Base-by-base conservation (phyloP, 169 alveolate genomes). In the Plasmodium sp. region DNA sequence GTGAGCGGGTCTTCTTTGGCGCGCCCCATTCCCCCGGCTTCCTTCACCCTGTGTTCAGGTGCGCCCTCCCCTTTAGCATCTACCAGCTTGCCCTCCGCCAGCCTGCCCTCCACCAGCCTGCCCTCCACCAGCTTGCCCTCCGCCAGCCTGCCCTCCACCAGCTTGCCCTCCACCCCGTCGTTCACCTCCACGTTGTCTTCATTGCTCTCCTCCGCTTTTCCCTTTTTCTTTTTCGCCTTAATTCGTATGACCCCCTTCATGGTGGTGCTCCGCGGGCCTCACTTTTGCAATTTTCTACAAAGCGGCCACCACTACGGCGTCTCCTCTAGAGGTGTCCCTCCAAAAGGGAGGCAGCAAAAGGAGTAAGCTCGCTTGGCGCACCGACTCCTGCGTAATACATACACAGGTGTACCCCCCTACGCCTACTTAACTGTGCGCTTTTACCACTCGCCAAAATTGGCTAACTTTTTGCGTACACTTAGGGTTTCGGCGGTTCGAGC, bases 231-330 rank as follows among this genome's bases (percentile, higher is more conserved):
- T 71, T 71, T 41, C 43, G 56, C 74, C 45, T 84, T 84, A 36
- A 84, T 72, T 43, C 79, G 75, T 71, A 84, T 72, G 34, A 84
- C 83, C 31, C 73, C 74, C 75, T 84, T 84, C 93, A 84, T 84
- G 79, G 41, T 33, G 45, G 27, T 36, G 43, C 31, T 51, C 22
- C 16, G 62, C 27, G 22, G 22, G 62, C 22, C 12, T 51, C 62
- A 51, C 27, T 51, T 51, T 51, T 48, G 43, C 5, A 43, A 81
- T 0, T 48, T 81, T 12, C 14, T 81, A 0, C 3, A 31, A 4
- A 67, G 33, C 43, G 18, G 33, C 16, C 7, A 31, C 5, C 39
- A 67, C 43, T 67, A 9, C n/a, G 14, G 77, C 39, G 77, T 39
- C 12, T 62, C 77, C 77, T 9, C n/a, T 1, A 16, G 12, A 5